These are phyloP conservation scores for Eutrema salsugineum DNA, from an alignment of 441 rosid species.

Conservation along the genomic window DNA sequence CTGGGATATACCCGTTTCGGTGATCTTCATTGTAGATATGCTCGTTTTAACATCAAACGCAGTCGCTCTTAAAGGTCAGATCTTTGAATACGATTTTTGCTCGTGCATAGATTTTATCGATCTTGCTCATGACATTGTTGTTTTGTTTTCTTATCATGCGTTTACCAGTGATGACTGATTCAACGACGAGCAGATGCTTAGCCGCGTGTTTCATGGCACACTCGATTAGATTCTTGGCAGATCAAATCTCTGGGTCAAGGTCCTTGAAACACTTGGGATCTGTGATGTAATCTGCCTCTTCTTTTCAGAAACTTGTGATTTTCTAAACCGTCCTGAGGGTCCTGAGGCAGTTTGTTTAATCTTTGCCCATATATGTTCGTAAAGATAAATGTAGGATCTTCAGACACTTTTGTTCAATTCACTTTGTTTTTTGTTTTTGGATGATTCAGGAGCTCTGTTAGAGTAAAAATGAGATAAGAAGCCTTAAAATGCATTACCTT, in stretches of 20 bases:
- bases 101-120: neutral
- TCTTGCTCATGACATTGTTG: neutral
- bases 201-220: constrained; percentile 19
- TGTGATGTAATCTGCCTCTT: neutral
- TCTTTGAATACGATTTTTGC: neutral
- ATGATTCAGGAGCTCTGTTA: neutral
- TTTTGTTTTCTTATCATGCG: neutral
- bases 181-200: constrained; percentile 18
- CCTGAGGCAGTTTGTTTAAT: neutral
- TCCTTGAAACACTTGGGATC: neutral
- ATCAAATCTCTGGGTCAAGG: neutral
- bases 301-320: neutral
- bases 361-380: neutral
- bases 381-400: neutral
- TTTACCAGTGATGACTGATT: constrained; percentile 12
- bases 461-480: neutral
- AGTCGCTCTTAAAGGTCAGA: constrained; percentile 70
- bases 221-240: constrained; percentile 2
- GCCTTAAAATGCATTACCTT: neutral
- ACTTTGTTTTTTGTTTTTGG: neutral
- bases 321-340: neutral
- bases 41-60: constrained; percentile 65
- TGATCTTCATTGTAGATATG: constrained; percentile 56
- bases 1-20: constrained; percentile 74
- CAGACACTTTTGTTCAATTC: neutral